These are phyloP conservation scores for Euclidium syriacum DNA, from an alignment of 345 rosid species.

Conservation along the genomic window DNA sequence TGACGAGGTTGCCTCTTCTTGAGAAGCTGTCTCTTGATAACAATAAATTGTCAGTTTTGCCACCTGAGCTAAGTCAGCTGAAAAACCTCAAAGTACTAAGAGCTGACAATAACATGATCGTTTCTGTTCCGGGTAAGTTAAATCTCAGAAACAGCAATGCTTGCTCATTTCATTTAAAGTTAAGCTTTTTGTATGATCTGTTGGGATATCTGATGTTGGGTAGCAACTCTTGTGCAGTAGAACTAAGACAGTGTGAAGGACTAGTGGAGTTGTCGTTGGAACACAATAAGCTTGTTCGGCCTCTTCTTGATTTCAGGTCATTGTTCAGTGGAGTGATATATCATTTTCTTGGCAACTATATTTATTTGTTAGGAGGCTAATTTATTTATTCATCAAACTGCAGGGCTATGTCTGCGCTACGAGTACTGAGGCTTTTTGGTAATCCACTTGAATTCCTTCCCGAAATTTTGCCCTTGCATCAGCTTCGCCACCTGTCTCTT, in stretches of 20 bases:
- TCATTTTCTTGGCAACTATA: slow-evolving; percentile 9
- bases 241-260: slow-evolving; percentile 77
- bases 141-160: neutral
- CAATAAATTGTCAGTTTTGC: slow-evolving; percentile 70
- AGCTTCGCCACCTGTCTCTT: slow-evolving; percentile 88
- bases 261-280: slow-evolving; percentile 88
- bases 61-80: slow-evolving; percentile 85
- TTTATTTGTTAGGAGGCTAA: slow-evolving; percentile 31
- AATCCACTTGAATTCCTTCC: slow-evolving; percentile 98
- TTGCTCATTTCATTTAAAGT: no score
- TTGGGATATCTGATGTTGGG: slow-evolving; percentile 1
- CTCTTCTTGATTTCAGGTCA: slow-evolving; percentile 99
- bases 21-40: slow-evolving; percentile 87
- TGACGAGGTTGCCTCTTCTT: slow-evolving; percentile 70
- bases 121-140: slow-evolving; percentile 87
- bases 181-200: neutral
- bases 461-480: slow-evolving; percentile 82
- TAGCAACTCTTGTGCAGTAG: slow-evolving; percentile 52
- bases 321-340: slow-evolving; percentile 19
- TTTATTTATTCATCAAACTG: slow-evolving; percentile 40
- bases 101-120: slow-evolving; percentile 71
- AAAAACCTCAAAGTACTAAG: slow-evolving; percentile 65
- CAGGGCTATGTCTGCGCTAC: slow-evolving; percentile 88
- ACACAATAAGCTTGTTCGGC: slow-evolving; percentile 90
- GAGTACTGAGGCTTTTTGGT: slow-evolving; percentile 84